Percentiles rank a stretch among this genome's conserved stretches.
Conservation (phyloP, 176 grass and related monocot genomes). For the Avena insularis region DNA sequence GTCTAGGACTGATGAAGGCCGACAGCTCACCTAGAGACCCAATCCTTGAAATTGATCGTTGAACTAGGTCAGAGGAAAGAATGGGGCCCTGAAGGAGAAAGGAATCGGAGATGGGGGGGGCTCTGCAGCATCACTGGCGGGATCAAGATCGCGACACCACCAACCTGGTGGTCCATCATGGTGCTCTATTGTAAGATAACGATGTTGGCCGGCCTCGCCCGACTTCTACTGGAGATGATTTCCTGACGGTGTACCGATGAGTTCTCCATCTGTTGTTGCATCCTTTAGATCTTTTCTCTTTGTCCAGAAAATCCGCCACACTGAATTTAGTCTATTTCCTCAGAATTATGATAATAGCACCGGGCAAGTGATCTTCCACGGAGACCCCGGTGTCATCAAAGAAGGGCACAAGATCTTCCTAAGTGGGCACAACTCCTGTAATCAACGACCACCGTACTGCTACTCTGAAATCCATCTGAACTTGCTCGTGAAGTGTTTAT, state of each 20-base stretch:
- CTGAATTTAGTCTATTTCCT: not conserved
- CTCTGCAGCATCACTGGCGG: no score
- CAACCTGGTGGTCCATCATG: no score
- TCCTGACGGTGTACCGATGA: slow-evolving; percentile 45
- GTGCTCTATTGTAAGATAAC: no score
- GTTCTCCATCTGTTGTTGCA: not conserved
- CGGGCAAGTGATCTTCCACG: slow-evolving; percentile 30
- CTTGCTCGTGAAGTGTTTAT: no score
- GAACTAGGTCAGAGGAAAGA: no score
- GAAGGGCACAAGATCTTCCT: slow-evolving; percentile 55
- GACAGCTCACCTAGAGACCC: no score
- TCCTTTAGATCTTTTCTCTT: not conserved
- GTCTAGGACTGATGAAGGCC: no score
- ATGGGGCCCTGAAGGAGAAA: no score
- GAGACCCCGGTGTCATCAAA: slow-evolving; percentile 3
- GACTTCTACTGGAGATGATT: slow-evolving; percentile 61
- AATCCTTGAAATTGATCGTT: no score
- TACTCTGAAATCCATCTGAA: not conserved
- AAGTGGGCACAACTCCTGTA: slow-evolving; percentile 45
- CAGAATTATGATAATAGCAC: slow-evolving; percentile 42
- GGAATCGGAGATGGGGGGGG: no score
- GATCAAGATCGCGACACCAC: no score
- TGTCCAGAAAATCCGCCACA: not conserved
- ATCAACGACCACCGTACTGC: not conserved
- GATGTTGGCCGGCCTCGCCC: no score